A percentile compares a stretch with the other conserved stretches of the same genome.
These are phyloP conservation scores for Amphirosellinia nigrospora DNA, from an alignment of 495 filamentous ascomycete species.

Conservation along the genomic window DNA sequence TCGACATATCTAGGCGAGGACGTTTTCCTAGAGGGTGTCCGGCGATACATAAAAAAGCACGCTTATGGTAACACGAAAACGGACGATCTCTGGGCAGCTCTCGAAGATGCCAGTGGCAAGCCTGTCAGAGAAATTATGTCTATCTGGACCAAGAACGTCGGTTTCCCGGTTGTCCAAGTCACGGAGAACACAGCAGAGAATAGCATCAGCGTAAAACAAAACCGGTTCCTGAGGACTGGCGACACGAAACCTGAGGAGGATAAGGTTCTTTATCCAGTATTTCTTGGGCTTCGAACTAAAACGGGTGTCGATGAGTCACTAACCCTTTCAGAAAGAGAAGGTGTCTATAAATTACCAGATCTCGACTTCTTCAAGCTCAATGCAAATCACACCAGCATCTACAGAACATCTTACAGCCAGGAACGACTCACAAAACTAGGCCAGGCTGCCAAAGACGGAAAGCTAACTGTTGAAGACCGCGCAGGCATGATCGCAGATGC, in stretches of 20 bases:
- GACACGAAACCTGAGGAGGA: conserved; percentile 86
- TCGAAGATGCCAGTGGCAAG: conserved; percentile 90
- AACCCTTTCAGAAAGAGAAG: conserved; percentile 74
- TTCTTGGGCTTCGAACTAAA: conserved; percentile 71
- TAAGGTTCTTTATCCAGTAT: conserved; percentile 75
- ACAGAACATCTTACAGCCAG: conserved; percentile 73
- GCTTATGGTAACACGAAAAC: conserved; percentile 88
- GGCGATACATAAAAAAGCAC: conserved; percentile 92
- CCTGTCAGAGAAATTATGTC: conserved; percentile 79
- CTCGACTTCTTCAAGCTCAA: conserved; percentile 80
- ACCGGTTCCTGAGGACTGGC: conserved; percentile 75
- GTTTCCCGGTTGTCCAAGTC: conserved; percentile 75
- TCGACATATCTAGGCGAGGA: conserved; percentile 95
- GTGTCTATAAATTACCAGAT: conserved; percentile 68
- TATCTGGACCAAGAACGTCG: conserved; percentile 80
- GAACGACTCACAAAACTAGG: conserved; percentile 74
- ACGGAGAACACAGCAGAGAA: conserved; percentile 63
- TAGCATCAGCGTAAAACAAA: conserved; percentile 72
- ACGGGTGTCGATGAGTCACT: conserved; percentile 66
- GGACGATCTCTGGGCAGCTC: conserved; percentile 86
- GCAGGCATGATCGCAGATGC: conserved; percentile 97
- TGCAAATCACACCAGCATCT: conserved; percentile 75
- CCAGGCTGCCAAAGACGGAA: conserved; percentile 80
- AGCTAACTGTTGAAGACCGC: conserved; percentile 91
- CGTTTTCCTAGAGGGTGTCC: conserved; percentile 89